phyloP scores from a whole-genome alignment of 257 asterid genomes.

The Cinchona pubescens region DNA sequence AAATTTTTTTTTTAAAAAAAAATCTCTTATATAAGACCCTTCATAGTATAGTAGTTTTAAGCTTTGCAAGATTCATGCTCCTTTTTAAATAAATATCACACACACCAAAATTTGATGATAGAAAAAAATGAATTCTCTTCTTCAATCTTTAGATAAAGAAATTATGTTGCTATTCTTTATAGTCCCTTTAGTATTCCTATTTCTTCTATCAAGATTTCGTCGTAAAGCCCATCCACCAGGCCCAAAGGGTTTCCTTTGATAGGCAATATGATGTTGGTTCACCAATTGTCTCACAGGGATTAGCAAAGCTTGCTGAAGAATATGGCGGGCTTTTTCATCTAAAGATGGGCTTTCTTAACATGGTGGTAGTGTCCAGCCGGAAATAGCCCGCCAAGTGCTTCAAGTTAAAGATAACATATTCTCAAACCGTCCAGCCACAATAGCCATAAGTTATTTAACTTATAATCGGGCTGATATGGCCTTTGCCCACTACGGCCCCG shows the following conservation, averaged over 20 bases:
- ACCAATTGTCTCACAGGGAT: slow-evolving; percentile 75
- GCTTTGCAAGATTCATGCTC: slow-evolving; percentile 16
- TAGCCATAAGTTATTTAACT: slow-evolving; percentile 67
- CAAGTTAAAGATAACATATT: slow-evolving; percentile 79
- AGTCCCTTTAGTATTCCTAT: slow-evolving; percentile 25
- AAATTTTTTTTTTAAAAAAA: no score
- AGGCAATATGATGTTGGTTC: slow-evolving; percentile 69
- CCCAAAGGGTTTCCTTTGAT: slow-evolving; percentile 78
- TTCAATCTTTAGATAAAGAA: slow-evolving; percentile 23
- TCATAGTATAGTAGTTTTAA: no score
- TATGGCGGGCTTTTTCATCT: slow-evolving; percentile 85
- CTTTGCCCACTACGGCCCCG: slow-evolving; percentile 86
- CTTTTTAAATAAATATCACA: no score
- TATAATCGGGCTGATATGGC: slow-evolving; percentile 96
- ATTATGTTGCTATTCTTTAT: slow-evolving; percentile 24
- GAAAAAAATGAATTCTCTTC: slow-evolving; percentile 9
- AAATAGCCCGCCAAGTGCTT: slow-evolving; percentile 68
- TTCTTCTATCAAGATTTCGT: slow-evolving; percentile 31
- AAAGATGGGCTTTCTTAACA: slow-evolving; percentile 61
- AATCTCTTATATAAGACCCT: slow-evolving; percentile 18
- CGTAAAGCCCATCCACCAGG: slow-evolving; percentile 74
- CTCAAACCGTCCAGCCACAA: slow-evolving; percentile 82
- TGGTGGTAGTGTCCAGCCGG: slow-evolving; percentile 72
- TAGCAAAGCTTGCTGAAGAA: slow-evolving; percentile 54
- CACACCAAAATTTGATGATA: slow-evolving; percentile 5